phyloP scores from a whole-genome alignment of 2,329 filamentous ascomycete species.

The Diaporthe sp. region DNA sequence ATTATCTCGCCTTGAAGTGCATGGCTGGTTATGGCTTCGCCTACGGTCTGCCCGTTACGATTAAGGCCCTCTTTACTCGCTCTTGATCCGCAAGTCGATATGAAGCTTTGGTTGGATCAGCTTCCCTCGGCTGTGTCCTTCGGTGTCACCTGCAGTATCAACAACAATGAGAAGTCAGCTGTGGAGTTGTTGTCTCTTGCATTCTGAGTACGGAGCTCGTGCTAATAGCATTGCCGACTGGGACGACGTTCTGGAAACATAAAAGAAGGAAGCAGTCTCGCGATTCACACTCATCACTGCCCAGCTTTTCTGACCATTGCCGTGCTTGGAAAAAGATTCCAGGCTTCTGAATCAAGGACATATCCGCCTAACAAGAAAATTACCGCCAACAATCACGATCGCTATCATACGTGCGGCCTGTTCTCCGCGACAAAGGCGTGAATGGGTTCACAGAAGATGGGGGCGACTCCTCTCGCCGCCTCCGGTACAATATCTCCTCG shows the following conservation, averaged over 20 bases:
- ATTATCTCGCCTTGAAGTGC: not conserved
- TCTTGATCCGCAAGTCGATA: not conserved
- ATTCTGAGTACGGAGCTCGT: not conserved
- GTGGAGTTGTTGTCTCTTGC: not conserved
- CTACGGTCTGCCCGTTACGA: not conserved
- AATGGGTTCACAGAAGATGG: not conserved
- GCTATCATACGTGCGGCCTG: not conserved
- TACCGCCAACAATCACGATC: constrained; percentile 19
- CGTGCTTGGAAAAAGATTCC: not conserved
- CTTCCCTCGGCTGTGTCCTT: not conserved
- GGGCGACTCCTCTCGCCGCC: constrained; percentile 2
- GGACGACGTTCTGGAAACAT: not conserved
- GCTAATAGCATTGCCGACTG: not conserved
- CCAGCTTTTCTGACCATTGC: not conserved
- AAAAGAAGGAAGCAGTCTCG: not conserved
- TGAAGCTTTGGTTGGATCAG: not conserved
- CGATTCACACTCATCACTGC: not conserved
- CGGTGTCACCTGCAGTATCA: not conserved
- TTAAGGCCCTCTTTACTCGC: too few species aligned
- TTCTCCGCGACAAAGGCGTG: not conserved
- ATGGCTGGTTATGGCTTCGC: not conserved
- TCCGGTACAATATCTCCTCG: not conserved
- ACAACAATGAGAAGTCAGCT: not conserved
- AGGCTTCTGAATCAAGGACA: not conserved
- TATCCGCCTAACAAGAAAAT: not conserved